These are phyloP conservation scores for Pochonia chlamydosporia DNA, from an alignment of 2,329 filamentous ascomycete genomes.

Conservation along the genomic window DNA sequence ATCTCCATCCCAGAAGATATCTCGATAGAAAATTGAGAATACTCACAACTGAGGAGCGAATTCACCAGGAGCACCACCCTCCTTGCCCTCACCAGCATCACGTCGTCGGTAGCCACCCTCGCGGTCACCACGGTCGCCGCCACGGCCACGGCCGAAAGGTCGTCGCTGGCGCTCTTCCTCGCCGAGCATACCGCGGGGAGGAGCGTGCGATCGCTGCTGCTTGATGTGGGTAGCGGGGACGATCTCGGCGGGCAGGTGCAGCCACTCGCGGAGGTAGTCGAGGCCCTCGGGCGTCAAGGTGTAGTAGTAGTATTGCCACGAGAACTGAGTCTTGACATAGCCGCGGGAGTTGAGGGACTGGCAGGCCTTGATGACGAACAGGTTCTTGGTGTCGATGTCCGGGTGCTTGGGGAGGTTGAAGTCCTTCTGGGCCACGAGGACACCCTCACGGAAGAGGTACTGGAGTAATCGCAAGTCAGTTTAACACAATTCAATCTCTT, in stretches of 20 bases:
- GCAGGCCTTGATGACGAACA: constrained; percentile 97
- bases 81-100: constrained; percentile 81
- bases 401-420: constrained; percentile 96
- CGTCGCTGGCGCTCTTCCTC: constrained; percentile 77
- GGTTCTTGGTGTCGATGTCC: constrained; percentile 99
- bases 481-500: constrained; percentile 10
- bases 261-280: constrained; percentile 99
- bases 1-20: too few relatives aligned
- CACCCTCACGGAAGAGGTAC: constrained; percentile 93
- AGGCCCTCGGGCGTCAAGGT: constrained; percentile 99
- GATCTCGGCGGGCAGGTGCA: constrained; percentile 98
- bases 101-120: constrained; percentile 91
- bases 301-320: constrained; percentile 99
- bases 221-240: constrained; percentile 99
- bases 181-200: constrained; percentile 97
- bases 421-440: constrained; percentile 98
- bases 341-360: constrained; percentile 98
- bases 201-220: constrained; percentile 97
- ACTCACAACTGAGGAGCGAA: constrained; percentile 86
- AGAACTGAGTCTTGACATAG: constrained; percentile 99
- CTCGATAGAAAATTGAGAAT: constrained; percentile 10
- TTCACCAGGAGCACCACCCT: constrained; percentile 85
- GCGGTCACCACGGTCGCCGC: constrained; percentile 66
- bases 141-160: constrained; percentile 76
- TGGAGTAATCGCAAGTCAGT: constrained; percentile 30